phyloP scores from a whole-genome alignment of 305 asterid species.

The Solanum hybrid region DNA sequence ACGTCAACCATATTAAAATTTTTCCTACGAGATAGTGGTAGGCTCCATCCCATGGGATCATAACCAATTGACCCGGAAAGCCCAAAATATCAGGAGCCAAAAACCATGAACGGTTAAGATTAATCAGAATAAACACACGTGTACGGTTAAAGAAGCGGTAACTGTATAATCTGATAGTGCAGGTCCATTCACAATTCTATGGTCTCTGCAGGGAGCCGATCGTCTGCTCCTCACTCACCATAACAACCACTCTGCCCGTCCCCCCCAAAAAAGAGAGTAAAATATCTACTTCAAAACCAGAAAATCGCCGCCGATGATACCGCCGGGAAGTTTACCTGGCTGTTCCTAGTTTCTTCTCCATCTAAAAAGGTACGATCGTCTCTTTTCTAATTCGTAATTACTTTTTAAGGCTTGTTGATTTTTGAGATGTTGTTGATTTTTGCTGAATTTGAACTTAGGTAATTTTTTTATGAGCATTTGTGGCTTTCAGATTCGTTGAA shows the following conservation, averaged over 20 bases:
- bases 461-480: not conserved
- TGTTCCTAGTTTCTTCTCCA: not conserved
- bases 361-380: not conserved
- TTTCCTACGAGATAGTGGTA: not conserved
- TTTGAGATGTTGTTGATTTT: not conserved
- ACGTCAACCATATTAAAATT: no score
- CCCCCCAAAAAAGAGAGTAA: not conserved
- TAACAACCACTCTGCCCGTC: not conserved
- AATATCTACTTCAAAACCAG: not conserved
- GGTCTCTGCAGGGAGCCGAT: constrained; percentile 6
- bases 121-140: not conserved
- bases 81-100: not conserved
- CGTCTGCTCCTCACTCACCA: constrained; percentile 19
- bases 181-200: not conserved
- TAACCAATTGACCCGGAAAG: not conserved
- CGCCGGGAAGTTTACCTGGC: constrained; percentile 5
- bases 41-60: not conserved
- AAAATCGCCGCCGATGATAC: not conserved
- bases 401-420: not conserved
- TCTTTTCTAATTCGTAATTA: not conserved
- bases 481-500: not conserved
- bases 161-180: not conserved
- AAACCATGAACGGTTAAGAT: not conserved
- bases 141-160: not conserved
- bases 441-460: not conserved